Evolutionary conservation across 2,329 filamentous ascomycete genomes (phyloP).

Genomic region (Sporothrix euskadiensis): DNA sequence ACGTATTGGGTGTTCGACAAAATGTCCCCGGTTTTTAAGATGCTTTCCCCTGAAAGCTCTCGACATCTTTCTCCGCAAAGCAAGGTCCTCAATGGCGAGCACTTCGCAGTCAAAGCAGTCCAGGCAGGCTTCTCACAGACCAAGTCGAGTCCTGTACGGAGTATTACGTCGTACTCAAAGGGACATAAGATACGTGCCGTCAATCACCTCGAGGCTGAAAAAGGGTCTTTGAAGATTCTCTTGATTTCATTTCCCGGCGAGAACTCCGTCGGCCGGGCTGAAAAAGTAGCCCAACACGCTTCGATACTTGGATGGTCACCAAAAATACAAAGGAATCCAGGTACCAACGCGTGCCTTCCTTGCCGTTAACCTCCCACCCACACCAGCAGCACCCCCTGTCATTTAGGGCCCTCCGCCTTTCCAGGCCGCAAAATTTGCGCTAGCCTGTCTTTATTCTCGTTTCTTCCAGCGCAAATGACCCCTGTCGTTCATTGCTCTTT

Average conservation of each 20-base stretch:
- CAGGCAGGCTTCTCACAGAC: background rate
- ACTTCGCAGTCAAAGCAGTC: background rate
- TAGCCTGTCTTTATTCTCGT: slow-evolving; percentile 1
- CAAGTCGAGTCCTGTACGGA: background rate
- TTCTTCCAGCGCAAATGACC: slow-evolving; percentile 3
- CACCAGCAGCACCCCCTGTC: background rate
- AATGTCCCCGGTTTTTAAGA: background rate
- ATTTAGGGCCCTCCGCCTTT: slow-evolving; percentile 9
- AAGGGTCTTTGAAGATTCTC: background rate
- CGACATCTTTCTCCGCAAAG: slow-evolving; percentile 10
- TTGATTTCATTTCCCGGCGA: slow-evolving; percentile 11
- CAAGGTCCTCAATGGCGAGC: too few species aligned
- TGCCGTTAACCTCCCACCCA: background rate
- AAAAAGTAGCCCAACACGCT: slow-evolving; percentile 5
- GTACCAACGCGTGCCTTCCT: slow-evolving; percentile 9
- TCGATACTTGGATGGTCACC: background rate
- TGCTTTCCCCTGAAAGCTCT: slow-evolving; percentile 15
- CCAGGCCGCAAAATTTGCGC: slow-evolving; percentile 12
- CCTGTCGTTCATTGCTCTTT: background rate
- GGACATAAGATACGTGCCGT: background rate
- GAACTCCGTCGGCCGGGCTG: background rate
- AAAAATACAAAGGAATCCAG: background rate
- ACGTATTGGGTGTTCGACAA: too few species aligned
- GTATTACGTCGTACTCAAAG: too few species aligned
- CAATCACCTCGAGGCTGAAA: background rate